Percentiles rank a stretch among this genome's conserved stretches.
phyloP scores from a whole-genome alignment of 768 basidiomycete species.

The Naganishia antarctica region DNA sequence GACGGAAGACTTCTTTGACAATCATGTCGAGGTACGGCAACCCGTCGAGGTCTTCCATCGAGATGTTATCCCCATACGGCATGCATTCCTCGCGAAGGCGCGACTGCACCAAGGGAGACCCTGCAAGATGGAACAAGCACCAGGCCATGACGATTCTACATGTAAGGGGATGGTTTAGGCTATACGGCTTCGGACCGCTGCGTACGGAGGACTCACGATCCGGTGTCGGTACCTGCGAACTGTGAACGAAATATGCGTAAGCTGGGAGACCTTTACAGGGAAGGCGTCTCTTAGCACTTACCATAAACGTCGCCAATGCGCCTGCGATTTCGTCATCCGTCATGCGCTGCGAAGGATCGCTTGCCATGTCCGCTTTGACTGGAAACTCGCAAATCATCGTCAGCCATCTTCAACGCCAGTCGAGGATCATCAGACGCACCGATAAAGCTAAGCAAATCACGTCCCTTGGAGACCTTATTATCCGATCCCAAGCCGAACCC shows the following conservation, averaged over 20 bases:
- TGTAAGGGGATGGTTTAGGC: too few relatives aligned
- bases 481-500: not conserved
- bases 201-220: conserved; percentile 30
- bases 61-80: conserved; percentile 28
- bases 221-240: conserved; percentile 37
- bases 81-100: conserved; percentile 30
- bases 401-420: too few relatives aligned
- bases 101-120: conserved; percentile 25
- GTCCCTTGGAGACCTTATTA: not conserved
- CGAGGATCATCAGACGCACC: not conserved
- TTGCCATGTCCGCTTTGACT: conserved; percentile 18
- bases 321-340: conserved; percentile 13
- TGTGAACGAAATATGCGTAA: too few relatives aligned
- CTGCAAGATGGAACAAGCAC: conserved; percentile 28
- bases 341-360: not conserved
- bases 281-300: too few relatives aligned
- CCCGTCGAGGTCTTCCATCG: conserved; percentile 32
- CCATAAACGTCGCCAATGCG: conserved; percentile 12
- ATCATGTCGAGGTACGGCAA: conserved; percentile 33
- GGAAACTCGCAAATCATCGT: too few relatives aligned
- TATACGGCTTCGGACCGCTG: too few relatives aligned
- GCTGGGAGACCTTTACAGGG: too few relatives aligned
- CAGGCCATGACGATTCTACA: conserved; percentile 30
- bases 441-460: conserved; percentile 1
- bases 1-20: conserved; percentile 32